A percentile compares a stretch with the other conserved stretches of the same genome.
phyloP scores from a whole-genome alignment of 257 asterid species.

The Solanum medicagineum region DNA sequence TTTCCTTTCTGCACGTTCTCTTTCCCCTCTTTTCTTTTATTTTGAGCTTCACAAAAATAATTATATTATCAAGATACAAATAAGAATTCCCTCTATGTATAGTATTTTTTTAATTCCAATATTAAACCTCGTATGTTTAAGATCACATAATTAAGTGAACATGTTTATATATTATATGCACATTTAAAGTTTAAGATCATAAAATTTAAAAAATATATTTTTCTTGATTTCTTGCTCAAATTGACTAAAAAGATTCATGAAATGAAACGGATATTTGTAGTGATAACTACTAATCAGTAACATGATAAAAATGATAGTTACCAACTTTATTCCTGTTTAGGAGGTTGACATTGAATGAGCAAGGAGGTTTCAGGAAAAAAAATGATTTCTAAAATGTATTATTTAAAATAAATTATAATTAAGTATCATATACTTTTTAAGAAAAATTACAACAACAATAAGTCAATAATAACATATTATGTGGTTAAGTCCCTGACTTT shows the following conservation, averaged over 20 bases:
- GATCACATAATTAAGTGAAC: not conserved
- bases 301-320: not conserved
- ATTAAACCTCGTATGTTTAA: not conserved
- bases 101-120: not conserved
- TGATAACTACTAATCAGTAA: not conserved
- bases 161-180: not conserved
- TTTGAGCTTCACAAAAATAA: not conserved
- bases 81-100: not conserved
- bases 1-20: conserved; percentile 5
- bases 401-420: too few species aligned
- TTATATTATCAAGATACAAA: not conserved
- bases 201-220: not conserved
- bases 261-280: not conserved
- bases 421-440: too few species aligned
- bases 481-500: not conserved
- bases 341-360: not conserved
- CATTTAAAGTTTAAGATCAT: not conserved
- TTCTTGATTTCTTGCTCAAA: not conserved
- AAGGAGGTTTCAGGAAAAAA: not conserved
- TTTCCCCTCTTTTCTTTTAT: not conserved
- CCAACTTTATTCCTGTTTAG: not conserved
- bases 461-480: too few species aligned
- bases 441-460: too few species aligned
- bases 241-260: not conserved
- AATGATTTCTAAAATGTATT: not conserved